Conservation (phyloP, 306 rosid species). For the Quercus variabilis region DNA sequence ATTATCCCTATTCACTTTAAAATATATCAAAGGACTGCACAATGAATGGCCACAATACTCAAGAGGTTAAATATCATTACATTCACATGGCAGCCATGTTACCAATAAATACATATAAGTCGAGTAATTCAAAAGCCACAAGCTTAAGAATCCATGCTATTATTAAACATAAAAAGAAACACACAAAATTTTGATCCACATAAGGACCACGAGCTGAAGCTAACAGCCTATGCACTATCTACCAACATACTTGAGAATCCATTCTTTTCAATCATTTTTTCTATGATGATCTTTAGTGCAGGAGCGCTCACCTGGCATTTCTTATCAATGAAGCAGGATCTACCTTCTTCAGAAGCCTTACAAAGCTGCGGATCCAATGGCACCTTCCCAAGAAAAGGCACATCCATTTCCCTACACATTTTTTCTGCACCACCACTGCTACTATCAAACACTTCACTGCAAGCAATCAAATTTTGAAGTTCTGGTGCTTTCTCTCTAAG, state of each 20-base stretch:
- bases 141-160: neutral
- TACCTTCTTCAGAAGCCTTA: constrained; percentile 92
- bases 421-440: constrained; percentile 78
- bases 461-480: constrained; percentile 50
- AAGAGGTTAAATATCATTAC: neutral
- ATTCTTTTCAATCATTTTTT: constrained; percentile 50
- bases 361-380: constrained; percentile 91
- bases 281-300: constrained; percentile 69
- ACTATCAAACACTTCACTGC: constrained; percentile 80
- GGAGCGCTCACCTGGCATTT: constrained; percentile 62
- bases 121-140: neutral
- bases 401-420: constrained; percentile 80
- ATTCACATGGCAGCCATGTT: neutral
- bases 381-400: constrained; percentile 83
- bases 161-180: neutral
- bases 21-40: neutral
- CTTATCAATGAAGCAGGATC: constrained; percentile 74
- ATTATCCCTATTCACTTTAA: no score
- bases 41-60: neutral
- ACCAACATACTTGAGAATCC: constrained; percentile 34
- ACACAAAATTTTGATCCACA: constrained; percentile 15
- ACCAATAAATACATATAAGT: neutral
- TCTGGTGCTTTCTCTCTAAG: constrained; percentile 71
- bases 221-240: constrained; percentile 38
- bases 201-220: neutral